Percentiles rank a stretch among this genome's conserved stretches.
Evolutionary conservation across 75 land plant genomes (phyloP).

Genomic region (Cupressus sempervirens): DNA sequence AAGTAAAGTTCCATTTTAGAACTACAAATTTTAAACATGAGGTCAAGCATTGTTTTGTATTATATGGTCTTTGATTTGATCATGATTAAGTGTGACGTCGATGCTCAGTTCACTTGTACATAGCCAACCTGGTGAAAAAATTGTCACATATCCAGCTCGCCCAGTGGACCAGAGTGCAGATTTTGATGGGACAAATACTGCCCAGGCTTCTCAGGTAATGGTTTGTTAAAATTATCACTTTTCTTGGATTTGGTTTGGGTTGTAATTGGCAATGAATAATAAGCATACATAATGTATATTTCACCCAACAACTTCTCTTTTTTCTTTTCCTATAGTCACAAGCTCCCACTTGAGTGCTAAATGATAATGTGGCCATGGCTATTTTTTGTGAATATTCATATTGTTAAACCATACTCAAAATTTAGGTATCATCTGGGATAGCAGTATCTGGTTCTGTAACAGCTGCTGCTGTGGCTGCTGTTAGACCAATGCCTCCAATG

Average conservation of each 20-base stretch:
- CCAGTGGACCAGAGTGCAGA: conserved; percentile 82
- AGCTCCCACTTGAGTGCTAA: background rate
- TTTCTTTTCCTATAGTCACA: background rate
- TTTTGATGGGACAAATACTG: conserved; percentile 74
- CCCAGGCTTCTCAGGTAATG: conserved; percentile 58
- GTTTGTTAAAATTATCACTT: conserved; percentile 3
- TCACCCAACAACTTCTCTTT: no score
- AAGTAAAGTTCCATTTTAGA: background rate
- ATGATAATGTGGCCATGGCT: background rate
- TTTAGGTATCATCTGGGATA: conserved; percentile 36
- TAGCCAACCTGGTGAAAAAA: conserved; percentile 64
- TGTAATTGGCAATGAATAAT: background rate
- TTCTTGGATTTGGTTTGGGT: background rate
- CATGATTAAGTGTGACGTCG: conserved; percentile 14
- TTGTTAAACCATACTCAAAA: background rate
- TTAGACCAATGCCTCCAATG: conserved; percentile 37
- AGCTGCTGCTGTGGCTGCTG: conserved; percentile 27
- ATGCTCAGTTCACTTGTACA: conserved; percentile 70
- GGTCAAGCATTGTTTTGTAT: conserved; percentile 10
- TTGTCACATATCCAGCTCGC: conserved; percentile 74
- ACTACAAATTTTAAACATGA: background rate
- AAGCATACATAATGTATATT: background rate
- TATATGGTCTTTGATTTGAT: conserved; percentile 16
- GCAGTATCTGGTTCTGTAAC: conserved; percentile 31
- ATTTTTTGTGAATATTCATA: background rate